Base-by-base conservation (phyloP, 768 basidiomycete species). In the Lactifluus rugatus region DNA sequence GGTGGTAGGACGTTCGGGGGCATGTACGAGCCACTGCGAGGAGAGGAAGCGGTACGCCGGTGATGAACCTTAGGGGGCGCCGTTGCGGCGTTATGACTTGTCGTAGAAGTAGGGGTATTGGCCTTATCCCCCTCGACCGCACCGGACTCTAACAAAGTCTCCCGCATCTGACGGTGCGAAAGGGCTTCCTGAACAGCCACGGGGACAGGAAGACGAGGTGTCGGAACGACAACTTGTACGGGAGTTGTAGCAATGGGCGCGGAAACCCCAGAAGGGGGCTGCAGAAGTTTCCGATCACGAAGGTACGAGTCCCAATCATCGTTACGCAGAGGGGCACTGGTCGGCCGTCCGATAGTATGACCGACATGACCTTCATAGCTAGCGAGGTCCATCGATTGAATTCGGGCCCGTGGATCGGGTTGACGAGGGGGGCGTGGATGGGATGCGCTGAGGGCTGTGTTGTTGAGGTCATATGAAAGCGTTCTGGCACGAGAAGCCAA, bases 221-320 rank as follows among this genome's bases (percentile, higher is more conserved):
- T 56, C 28, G 75, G 71, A 34, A 65, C 62, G 42, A 64, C 45
- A 44, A 69, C 62, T 2, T 75, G 60, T 46, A 73, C 63, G 26
- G 79, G 74, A 8, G 80, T 79, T n/a, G 85, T 82, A 6, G 76
- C 72, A 65, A 93, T 91, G 1, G 90, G 89, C n/a, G 83, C 76
- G 16, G 89, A 81, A 45, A 89, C 78, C 7, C 90, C 89, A 19
- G 84, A 78, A 10, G 90, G 89, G 44, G 91, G 90, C 65, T 89
- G 87, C 60, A 93, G 71, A 16, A 96, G 76, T 67, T 87, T 90
- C 55, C 93, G 81, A 50, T 94, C 89, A 46, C 82, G 83, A 49
- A 93, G 78, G 69, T 96, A 95, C 45, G 79, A 72, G 61, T 94
- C 87, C 93, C 93, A 96, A 62, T 88, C 84, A n/a, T 81, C 77